These are phyloP conservation scores for Ustilago xerochloae DNA, from an alignment of 1,284 basidiomycete species.

Conservation along the genomic window DNA sequence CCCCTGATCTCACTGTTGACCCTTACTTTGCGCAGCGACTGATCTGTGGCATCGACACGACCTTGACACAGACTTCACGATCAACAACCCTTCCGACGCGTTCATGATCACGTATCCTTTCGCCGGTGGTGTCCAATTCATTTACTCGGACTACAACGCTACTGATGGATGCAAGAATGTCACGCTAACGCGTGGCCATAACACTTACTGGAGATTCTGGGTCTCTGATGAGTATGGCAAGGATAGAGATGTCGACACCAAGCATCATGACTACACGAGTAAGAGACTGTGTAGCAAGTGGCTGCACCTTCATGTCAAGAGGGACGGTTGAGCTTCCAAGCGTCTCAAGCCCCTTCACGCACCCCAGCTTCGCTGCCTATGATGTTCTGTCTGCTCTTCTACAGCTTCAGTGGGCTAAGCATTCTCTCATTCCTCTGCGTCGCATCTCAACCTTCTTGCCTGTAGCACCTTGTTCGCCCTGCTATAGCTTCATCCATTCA, in stretches of 20 bases:
- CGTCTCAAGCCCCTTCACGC: too few relatives aligned
- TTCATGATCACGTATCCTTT: not conserved
- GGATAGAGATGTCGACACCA: not conserved
- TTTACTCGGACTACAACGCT: not conserved
- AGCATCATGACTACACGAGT: not conserved
- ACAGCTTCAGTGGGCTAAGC: too few relatives aligned
- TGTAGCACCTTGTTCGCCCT: too few relatives aligned
- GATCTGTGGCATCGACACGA: not conserved
- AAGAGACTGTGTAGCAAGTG: conserved; percentile 13
- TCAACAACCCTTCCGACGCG: not conserved
- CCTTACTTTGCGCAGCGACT: not conserved
- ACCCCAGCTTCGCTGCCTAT: too few relatives aligned
- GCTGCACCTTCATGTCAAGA: conserved; percentile 4
- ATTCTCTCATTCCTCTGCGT: too few relatives aligned
- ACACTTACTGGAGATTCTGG: not conserved
- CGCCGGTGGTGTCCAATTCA: not conserved
- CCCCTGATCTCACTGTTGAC: not conserved
- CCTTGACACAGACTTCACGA: not conserved
- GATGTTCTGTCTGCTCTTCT: too few relatives aligned
- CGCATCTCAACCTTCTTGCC: not conserved
- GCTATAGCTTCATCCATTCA: too few relatives aligned
- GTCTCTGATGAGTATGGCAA: not conserved
- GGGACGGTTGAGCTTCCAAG: conserved; percentile 1
- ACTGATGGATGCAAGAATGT: not conserved
- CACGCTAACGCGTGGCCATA: not conserved